Evolutionary conservation across 2,329 filamentous ascomycete genomes (phyloP), one percentile per base, ranked within the genome.

Genomic region (Phyllosticta citriasiana): DNA sequence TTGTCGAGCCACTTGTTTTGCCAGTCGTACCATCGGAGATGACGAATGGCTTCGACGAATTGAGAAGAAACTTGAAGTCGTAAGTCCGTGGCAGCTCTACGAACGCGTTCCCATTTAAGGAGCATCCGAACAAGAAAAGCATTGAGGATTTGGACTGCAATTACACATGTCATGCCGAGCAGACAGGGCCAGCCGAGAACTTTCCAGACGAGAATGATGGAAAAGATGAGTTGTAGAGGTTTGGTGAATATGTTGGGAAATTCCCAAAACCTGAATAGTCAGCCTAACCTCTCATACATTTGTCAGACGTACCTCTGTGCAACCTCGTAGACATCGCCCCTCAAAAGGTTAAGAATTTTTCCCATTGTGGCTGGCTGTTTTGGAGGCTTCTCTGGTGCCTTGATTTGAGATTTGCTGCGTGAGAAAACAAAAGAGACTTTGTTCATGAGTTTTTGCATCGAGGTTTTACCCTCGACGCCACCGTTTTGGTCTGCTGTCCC

Each of bases 341-440:
- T 86, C 79, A 96, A 88, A 2, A 96, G 75, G 67, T 96, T 96
- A 63, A 96, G 82, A 57, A 96, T 94, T 70, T 96, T 96, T 7
- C 91, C 91, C 74, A 92, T 93, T 0, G 89, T 91, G 0, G 91
- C 90, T 2, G 88, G 83, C 60, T 82, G 77, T 61, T 81, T 80
- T 10, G 68, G 26, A 63, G 63, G 60, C 72, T 71, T 26, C 16
- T 55, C 19, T 53, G 68, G 64, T 35, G 64, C 69, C 57, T 61
- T 55, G 0, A 9, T 10, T n/a, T 70, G 61, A 65, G 65, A 47
- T 26, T 72, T 69, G 9, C 51, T 53, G 25, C 72, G 70, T 3
- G 25, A 14, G 35, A 62, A 61, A 27, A 60, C 65, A 12, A 35
- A 16, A 10, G 33, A 40, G 33, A 40, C 14, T 12, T 40, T 12